phyloP scores from a whole-genome alignment of 768 basidiomycete genomes.

The Chalciporus chontae region DNA sequence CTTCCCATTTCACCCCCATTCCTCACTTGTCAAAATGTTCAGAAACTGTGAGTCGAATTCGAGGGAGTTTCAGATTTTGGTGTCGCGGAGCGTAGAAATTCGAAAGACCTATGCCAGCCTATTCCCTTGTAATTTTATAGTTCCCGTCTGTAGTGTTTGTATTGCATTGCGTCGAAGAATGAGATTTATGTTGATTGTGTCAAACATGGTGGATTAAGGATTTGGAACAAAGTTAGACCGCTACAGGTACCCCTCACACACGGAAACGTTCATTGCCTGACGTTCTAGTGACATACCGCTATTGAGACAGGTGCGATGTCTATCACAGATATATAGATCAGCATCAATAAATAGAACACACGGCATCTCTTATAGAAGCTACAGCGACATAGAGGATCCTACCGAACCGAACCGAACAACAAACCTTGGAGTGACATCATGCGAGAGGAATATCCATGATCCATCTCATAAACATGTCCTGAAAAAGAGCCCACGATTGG shows the following conservation, averaged over 20 bases:
- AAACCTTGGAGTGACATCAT: background rate
- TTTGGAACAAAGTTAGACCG: no score
- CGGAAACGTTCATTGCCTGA: no score
- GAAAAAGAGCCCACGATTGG: background rate
- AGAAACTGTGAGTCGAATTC: background rate
- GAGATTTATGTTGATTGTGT: background rate
- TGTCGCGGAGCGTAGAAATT: background rate
- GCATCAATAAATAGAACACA: background rate
- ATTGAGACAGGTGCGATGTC: background rate
- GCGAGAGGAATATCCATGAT: conserved; percentile 49
- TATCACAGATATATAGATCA: background rate
- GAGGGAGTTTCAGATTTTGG: background rate
- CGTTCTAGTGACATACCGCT: no score
- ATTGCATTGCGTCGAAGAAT: background rate
- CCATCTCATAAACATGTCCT: conserved; percentile 65
- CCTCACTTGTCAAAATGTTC: background rate
- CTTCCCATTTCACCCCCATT: background rate
- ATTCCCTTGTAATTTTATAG: no score
- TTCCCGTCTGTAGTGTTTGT: background rate
- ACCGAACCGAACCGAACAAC: background rate
- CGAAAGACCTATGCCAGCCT: no score
- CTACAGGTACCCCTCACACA: no score
- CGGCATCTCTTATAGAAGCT: background rate
- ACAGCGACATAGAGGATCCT: background rate
- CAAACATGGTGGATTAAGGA: no score